These are phyloP conservation scores for Dacryopinax spathularia DNA, from an alignment of 768 basidiomycete genomes.

Conservation along the genomic window DNA sequence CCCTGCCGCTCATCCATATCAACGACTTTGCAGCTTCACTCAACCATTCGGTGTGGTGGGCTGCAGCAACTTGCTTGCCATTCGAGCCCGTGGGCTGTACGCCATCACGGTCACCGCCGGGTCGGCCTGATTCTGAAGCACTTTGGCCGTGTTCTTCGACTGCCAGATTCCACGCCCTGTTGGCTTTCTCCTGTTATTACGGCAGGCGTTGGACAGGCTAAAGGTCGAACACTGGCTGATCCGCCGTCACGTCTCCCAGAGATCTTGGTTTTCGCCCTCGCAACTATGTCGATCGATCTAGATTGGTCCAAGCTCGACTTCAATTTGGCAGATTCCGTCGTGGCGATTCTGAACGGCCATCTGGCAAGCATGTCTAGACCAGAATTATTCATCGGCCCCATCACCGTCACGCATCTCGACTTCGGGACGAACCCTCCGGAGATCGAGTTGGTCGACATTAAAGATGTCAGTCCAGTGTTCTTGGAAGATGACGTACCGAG, in stretches of 20 bases:
- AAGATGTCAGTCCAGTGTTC: slow-evolving; percentile 91
- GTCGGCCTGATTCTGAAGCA: too few species aligned
- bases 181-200: too few species aligned
- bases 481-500: slow-evolving; percentile 64
- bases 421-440: slow-evolving; percentile 76
- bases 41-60: too few species aligned
- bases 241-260: background rate
- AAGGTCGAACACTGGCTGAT: too few species aligned
- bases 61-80: too few species aligned
- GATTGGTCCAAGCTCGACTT: slow-evolving; percentile 79
- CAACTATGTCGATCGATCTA: slow-evolving; percentile 82
- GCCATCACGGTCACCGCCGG: too few species aligned
- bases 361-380: slow-evolving; percentile 60
- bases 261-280: background rate
- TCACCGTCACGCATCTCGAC: slow-evolving; percentile 70
- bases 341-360: slow-evolving; percentile 65
- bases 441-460: slow-evolving; percentile 77
- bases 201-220: too few species aligned
- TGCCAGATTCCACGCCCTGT: too few species aligned
- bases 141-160: too few species aligned
- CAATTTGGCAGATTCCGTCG: slow-evolving; percentile 51
- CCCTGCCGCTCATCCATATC: too few species aligned
- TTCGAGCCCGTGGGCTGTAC: too few species aligned
- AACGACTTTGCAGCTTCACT: too few species aligned
- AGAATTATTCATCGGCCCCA: slow-evolving; percentile 84